Evolutionary conservation across 345 rosid genomes (phyloP).

Genomic region (Odontarrhena argentea): DNA sequence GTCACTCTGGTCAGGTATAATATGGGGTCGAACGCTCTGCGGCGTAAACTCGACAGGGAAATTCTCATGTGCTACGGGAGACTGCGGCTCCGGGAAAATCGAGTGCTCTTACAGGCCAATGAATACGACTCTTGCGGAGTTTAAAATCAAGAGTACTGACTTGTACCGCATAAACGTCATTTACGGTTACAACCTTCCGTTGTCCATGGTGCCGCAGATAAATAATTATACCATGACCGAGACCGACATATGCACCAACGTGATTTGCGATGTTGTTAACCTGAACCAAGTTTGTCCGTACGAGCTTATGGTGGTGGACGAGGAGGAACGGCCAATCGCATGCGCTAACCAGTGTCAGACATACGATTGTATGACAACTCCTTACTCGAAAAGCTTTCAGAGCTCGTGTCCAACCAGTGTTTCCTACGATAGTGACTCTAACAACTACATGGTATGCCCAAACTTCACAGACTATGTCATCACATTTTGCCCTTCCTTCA

Average conservation of each 20-base stretch:
- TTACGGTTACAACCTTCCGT: constrained; percentile 32
- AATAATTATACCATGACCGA: not conserved
- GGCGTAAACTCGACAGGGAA: constrained; percentile 9
- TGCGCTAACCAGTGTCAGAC: constrained; percentile 57
- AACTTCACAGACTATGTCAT: constrained; percentile 38
- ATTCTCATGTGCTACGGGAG: constrained; percentile 28
- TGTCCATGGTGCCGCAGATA: not conserved
- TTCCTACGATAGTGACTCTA: constrained; percentile 53
- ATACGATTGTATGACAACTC: constrained; percentile 43
- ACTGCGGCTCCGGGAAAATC: constrained; percentile 52
- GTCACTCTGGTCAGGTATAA: constrained; percentile 48
- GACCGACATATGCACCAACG: not conserved
- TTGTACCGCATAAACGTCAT: constrained; percentile 45
- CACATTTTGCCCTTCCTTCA: not conserved
- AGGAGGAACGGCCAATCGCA: constrained; percentile 40
- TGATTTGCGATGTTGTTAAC: constrained; percentile 36
- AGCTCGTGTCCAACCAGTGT: constrained; percentile 54
- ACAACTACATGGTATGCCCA: constrained; percentile 44
- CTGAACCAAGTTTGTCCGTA: constrained; percentile 48
- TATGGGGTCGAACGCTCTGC: constrained; percentile 58
- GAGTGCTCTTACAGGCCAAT: constrained; percentile 46
- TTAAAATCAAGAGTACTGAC: constrained; percentile 41
- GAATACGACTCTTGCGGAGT: constrained; percentile 53
- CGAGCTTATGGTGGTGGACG: constrained; percentile 37
- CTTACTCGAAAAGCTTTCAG: constrained; percentile 51